Evolutionary conservation across 306 rosid species (phyloP), one percentile per base, ranked within the genome.

Genomic region (Herpetospermum pedunculosum): DNA sequence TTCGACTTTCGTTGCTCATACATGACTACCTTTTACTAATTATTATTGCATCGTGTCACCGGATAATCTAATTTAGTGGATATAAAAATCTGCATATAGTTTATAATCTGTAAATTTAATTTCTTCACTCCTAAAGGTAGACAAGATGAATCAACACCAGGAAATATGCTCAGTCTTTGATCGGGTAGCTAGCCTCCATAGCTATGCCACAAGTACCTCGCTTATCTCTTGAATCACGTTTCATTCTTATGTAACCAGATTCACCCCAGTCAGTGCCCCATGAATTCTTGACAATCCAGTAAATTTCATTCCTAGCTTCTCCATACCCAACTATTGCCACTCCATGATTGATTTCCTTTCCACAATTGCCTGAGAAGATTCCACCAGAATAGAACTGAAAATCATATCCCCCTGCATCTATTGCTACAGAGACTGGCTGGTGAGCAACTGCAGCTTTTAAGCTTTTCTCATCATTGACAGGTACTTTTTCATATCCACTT

Each of bases 251-350:
- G 47, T 87, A 87, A 59, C 97, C 93, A 40, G 88, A 79, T 80
- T 86, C 90, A n/a, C 96, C n/a, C n/a, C n/a, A n/a, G n/a, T n/a
- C n/a, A n/a, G n/a, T n/a, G n/a, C n/a, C n/a, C n/a, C n/a, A n/a
- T 64, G 97, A 90, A 68, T 84, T 90, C 83, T 85, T 88, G 80
- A 88, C 90, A 44, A 87, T 35, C 92, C 98, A 88, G 75, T 86
- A 90, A 75, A 82, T 87, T 1, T 29, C 7, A 68, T 77, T 84
- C 15, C 58, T 34, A 6, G 81, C 84, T 81, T 81, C 80, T 10
- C 92, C 98, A 67, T 92, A 88, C 25, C 96, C 98, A 30, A 88
- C 87, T 35, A 84, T 81, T 12, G 86, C 70, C 54, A 90, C 89
- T 26, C 86, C 96, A 73, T 88, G 95, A 78, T 90, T 82, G 77